Percentiles rank a stretch among this genome's conserved stretches.
These are phyloP conservation scores for Solanum gracilifrons DNA, from an alignment of 257 asterid genomes.

Conservation along the genomic window DNA sequence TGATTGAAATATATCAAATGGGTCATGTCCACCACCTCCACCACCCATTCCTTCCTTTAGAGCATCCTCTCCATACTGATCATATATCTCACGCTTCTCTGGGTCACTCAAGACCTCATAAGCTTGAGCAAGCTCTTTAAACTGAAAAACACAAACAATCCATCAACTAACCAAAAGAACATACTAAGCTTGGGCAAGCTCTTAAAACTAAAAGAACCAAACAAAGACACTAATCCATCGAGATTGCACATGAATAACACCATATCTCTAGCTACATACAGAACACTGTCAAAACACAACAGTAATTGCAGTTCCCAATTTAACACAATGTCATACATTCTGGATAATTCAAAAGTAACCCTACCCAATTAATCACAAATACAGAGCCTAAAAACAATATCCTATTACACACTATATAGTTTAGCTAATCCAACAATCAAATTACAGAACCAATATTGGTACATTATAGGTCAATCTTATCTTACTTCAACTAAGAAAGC, in stretches of 20 bases:
- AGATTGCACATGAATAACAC: neutral
- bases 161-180: neutral
- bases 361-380: neutral
- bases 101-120: conserved; percentile 74
- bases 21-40: conserved; percentile 61
- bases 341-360: neutral
- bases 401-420: neutral
- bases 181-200: neutral
- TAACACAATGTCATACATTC: neutral
- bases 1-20: conserved; percentile 69
- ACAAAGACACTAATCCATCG: neutral
- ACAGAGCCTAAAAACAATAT: neutral
- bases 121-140: conserved; percentile 85
- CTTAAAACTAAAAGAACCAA: neutral
- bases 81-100: conserved; percentile 82
- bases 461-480: neutral
- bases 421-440: neutral
- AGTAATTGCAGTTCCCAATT: neutral
- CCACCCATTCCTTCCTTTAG: conserved; percentile 94
- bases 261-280: neutral
- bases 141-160: conserved; percentile 21
- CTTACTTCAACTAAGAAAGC: neutral
- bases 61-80: conserved; percentile 90
- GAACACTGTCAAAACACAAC: neutral
- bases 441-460: neutral